Evolutionary conservation across 139 green algal species (phyloP).

Genomic region (Micractinium sp.): DNA sequence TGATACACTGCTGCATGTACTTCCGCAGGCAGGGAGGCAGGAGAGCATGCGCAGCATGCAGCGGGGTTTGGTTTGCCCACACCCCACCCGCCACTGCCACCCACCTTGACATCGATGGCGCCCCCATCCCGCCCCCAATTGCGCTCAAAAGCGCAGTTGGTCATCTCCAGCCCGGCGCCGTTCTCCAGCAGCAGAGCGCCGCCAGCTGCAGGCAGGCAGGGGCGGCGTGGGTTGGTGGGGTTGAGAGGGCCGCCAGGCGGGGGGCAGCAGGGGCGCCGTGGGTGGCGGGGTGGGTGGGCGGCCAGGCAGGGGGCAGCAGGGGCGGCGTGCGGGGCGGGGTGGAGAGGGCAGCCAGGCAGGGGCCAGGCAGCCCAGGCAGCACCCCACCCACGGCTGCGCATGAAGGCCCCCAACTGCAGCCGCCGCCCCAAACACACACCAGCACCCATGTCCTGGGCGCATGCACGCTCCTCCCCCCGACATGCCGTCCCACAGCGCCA

Average conservation of each 20-base stretch:
- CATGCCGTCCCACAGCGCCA: neutral
- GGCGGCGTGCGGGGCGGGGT: no score
- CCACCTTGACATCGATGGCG: slow-evolving; percentile 16
- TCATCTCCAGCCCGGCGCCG: neutral
- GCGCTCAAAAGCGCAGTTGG: slow-evolving; percentile 38
- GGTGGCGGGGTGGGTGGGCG: neutral
- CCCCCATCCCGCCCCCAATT: slow-evolving; percentile 29
- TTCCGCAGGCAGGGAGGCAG: no score
- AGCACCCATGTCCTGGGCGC: no score
- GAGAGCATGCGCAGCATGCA: neutral
- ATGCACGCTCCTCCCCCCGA: neutral
- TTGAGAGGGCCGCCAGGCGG: neutral
- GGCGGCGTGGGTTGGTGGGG: neutral
- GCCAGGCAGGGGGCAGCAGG: neutral
- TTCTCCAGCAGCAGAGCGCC: slow-evolving; percentile 27
- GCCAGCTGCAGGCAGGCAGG: neutral
- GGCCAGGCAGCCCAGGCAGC: no score
- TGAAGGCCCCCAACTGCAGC: no score
- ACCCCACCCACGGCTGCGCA: no score
- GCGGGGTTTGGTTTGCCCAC: neutral
- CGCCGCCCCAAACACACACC: no score
- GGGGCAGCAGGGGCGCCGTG: no score
- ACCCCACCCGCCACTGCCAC: neutral
- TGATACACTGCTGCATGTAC: neutral
- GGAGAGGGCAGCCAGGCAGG: no score